Conservation (phyloP, 495 filamentous ascomycete genomes). For the Cercophora scortea region DNA sequence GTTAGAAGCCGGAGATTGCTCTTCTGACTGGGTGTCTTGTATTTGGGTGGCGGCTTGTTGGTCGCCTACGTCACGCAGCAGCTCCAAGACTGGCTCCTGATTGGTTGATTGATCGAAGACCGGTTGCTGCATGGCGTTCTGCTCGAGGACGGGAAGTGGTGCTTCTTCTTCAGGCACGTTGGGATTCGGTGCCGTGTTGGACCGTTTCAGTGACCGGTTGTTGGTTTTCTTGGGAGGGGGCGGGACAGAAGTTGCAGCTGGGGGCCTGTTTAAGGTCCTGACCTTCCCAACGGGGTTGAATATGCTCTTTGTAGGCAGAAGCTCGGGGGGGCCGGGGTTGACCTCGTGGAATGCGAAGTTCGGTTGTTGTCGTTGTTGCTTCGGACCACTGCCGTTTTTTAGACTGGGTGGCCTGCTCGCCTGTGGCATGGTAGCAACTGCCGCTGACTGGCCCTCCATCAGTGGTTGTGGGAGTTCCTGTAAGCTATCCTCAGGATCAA, state of each 20-base stretch:
- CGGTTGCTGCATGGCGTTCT: too few species aligned
- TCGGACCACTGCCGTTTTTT: conserved; percentile 4
- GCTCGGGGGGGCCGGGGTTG: conserved; percentile 35
- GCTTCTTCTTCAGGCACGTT: conserved; percentile 5
- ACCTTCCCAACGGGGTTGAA: conserved; percentile 30
- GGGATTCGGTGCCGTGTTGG: conserved; percentile 19
- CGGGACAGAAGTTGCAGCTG: conserved; percentile 2
- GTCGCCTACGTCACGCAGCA: background rate
- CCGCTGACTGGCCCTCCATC: background rate
- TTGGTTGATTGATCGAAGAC: background rate
- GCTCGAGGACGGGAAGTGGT: too few species aligned
- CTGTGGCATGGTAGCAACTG: background rate
- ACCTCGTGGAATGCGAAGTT: conserved; percentile 32
- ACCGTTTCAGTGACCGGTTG: conserved; percentile 15
- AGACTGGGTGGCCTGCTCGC: conserved; percentile 5
- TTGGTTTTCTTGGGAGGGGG: conserved; percentile 7
- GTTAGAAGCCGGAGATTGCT: too few species aligned
- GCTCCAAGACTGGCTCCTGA: background rate
- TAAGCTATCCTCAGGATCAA: conserved; percentile 31
- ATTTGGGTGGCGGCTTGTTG: background rate
- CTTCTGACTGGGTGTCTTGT: too few species aligned
- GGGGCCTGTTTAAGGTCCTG: conserved; percentile 16
- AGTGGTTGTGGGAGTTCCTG: background rate
- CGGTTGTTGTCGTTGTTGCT: conserved; percentile 8
- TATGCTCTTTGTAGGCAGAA: conserved; percentile 36